Evolutionary conservation across 2,329 filamentous ascomycete species (phyloP).

Genomic region (Botrytis fabae): DNA sequence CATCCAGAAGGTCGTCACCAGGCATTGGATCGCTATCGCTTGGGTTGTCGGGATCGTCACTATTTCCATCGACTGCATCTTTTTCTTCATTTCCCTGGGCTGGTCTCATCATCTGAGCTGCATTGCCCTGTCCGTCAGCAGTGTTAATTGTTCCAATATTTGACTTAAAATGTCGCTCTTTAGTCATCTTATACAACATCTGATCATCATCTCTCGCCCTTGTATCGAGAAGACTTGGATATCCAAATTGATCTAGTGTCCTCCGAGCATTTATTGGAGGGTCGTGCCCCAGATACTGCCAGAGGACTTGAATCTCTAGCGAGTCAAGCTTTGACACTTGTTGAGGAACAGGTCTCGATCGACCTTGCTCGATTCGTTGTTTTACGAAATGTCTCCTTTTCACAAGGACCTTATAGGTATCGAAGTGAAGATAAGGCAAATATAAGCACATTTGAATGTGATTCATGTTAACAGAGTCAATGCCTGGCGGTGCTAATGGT

Average conservation of each 20-base stretch:
- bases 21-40: slow-evolving; percentile 7
- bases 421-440: slow-evolving; percentile 5
- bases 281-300: slow-evolving; percentile 27
- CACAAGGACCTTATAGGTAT: background rate
- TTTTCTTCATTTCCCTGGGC: background rate
- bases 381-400: background rate
- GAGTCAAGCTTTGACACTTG: slow-evolving; percentile 22
- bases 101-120: background rate
- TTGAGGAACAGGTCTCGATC: slow-evolving; percentile 23
- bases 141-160: background rate
- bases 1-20: slow-evolving; percentile 24
- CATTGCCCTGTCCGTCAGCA: background rate
- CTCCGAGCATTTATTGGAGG: slow-evolving; percentile 25
- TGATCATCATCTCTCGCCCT: slow-evolving; percentile 23
- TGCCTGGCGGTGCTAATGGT: background rate
- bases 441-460: slow-evolving; percentile 7
- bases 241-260: slow-evolving; percentile 26
- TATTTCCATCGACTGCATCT: background rate
- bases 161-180: background rate
- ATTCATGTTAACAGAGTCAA: background rate
- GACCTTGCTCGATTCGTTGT: background rate
- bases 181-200: background rate
- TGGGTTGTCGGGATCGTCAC: background rate
- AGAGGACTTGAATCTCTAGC: slow-evolving; percentile 22
- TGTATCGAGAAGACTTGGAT: slow-evolving; percentile 25